Evolutionary conservation across 768 basidiomycete genomes (phyloP).

Genomic region (Sarcodon sp.): DNA sequence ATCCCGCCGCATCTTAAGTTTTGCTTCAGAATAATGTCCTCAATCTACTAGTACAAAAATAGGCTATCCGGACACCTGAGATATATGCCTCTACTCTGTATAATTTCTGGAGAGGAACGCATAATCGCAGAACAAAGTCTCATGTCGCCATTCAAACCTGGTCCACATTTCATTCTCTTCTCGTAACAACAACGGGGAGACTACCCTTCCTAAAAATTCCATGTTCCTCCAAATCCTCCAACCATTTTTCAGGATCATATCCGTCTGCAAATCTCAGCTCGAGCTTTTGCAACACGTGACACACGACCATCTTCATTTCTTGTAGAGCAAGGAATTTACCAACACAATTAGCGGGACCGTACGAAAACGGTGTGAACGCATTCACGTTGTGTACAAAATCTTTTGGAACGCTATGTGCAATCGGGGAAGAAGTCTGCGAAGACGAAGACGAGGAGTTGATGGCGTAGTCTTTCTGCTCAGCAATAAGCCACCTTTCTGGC

Average conservation of each 20-base stretch:
- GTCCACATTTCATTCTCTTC: too few species aligned
- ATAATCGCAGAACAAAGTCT: too few species aligned
- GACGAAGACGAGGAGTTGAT: neutral
- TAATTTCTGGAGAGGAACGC: too few species aligned
- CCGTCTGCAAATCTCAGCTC: slow-evolving; percentile 22
- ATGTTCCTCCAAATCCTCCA: slow-evolving; percentile 18
- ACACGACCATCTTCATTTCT: slow-evolving; percentile 27
- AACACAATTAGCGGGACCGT: slow-evolving; percentile 27
- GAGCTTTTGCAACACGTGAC: slow-evolving; percentile 23
- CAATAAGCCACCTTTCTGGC: slow-evolving; percentile 29
- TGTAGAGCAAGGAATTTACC: slow-evolving; percentile 28
- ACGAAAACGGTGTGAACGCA: slow-evolving; percentile 31
- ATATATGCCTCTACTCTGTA: too few species aligned
- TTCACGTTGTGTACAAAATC: slow-evolving; percentile 12
- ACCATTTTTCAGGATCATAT: slow-evolving; percentile 19
- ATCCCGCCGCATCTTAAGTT: too few species aligned
- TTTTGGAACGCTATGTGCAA: slow-evolving; percentile 2
- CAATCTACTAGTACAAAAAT: too few species aligned
- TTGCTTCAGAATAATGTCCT: too few species aligned
- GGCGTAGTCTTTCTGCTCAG: slow-evolving; percentile 1
- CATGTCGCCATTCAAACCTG: too few species aligned
- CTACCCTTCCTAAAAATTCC: slow-evolving; percentile 2
- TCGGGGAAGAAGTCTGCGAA: neutral
- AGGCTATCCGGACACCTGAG: too few species aligned
- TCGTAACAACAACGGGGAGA: slow-evolving; percentile 2